Evolutionary conservation across 768 basidiomycete genomes (phyloP).

Genomic region (Mycena indigotica): DNA sequence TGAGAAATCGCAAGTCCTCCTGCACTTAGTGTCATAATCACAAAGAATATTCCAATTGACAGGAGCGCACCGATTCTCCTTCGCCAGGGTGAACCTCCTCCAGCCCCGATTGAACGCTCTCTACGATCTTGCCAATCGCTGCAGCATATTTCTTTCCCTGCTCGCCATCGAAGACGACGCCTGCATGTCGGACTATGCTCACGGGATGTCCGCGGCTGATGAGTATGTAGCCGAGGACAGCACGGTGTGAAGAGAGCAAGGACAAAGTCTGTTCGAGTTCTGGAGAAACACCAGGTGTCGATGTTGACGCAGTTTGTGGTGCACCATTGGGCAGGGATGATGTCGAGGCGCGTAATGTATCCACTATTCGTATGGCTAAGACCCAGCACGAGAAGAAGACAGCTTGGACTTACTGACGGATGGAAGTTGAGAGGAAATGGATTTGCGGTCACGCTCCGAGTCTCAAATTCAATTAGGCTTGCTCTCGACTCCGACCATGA

Average conservation of each 20-base stretch:
- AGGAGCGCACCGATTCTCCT: conserved; percentile 53
- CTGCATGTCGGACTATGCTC: conserved; percentile 82
- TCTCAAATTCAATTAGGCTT: no score
- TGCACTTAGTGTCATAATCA: conserved; percentile 30
- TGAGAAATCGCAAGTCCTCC: conserved; percentile 88
- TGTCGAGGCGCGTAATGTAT: conserved; percentile 4
- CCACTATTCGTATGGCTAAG: background rate
- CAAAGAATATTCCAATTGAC: background rate
- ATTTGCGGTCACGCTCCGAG: no score
- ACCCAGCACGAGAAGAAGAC: no score
- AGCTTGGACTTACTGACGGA: no score
- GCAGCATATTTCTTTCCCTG: conserved; percentile 76
- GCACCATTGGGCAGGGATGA: conserved; percentile 10
- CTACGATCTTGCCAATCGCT: conserved; percentile 74
- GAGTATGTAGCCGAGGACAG: conserved; percentile 86
- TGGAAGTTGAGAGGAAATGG: no score
- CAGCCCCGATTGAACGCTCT: conserved; percentile 74
- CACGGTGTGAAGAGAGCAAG: conserved; percentile 76
- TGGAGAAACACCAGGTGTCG: conserved; percentile 51
- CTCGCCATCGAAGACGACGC: conserved; percentile 85
- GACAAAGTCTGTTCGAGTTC: conserved; percentile 82
- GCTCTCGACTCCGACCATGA: background rate
- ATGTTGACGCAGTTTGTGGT: background rate
- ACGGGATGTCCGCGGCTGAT: conserved; percentile 72
- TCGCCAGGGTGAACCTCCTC: conserved; percentile 73